phyloP scores from a whole-genome alignment of 148 eudicot genomes.

The Vaccinium darrowii region DNA sequence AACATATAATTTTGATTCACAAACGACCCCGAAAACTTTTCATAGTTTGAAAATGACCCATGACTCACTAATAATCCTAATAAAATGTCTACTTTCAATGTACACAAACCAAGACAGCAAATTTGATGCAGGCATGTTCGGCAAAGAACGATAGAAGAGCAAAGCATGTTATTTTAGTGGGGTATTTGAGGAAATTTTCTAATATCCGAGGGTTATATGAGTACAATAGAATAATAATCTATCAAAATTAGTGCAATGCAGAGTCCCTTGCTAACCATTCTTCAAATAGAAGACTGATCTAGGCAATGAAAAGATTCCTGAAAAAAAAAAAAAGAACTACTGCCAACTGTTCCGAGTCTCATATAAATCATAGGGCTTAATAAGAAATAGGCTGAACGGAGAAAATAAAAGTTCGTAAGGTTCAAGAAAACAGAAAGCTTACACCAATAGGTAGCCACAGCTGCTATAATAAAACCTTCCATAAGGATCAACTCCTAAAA shows the following conservation, averaged over 20 bases:
- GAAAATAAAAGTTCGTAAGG: neutral
- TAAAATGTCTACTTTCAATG: neutral
- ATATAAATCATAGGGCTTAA: neutral
- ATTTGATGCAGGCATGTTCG: neutral
- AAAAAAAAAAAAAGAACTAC: neutral
- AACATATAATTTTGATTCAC: neutral
- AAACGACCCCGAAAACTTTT: neutral
- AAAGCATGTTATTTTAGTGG: neutral
- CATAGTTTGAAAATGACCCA: neutral
- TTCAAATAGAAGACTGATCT: neutral
- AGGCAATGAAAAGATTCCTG: neutral
- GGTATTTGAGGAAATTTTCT: neutral
- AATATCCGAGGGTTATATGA: neutral
- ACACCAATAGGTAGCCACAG: constrained; percentile 93
- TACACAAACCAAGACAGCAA: neutral
- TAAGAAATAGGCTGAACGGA: neutral
- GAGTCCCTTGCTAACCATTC: neutral
- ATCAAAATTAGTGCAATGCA: neutral
- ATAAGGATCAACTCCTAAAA: constrained; percentile 74
- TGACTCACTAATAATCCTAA: neutral
- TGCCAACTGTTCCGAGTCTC: neutral
- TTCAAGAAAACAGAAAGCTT: constrained; percentile 40
- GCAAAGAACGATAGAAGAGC: neutral
- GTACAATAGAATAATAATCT: neutral
- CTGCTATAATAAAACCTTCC: constrained; percentile 69